A percentile compares a stretch with the other conserved stretches of the same genome.
Conservation (phyloP, 306 rosid species). For the Ochetophila trinervis region DNA sequence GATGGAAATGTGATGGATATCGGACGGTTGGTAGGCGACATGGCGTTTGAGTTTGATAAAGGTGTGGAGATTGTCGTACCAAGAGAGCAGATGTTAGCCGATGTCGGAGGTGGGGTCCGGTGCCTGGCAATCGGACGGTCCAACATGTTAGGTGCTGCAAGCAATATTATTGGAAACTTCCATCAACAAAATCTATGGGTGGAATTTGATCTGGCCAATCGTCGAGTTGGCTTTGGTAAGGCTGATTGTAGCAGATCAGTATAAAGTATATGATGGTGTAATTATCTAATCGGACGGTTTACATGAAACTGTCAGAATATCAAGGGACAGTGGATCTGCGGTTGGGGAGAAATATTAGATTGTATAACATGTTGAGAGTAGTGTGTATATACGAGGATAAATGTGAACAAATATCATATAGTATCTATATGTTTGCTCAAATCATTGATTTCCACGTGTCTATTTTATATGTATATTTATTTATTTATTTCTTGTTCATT, state of each 20-base stretch:
- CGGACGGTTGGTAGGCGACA: slow-evolving; percentile 60
- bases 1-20: slow-evolving; percentile 34
- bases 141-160: slow-evolving; percentile 54
- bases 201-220: slow-evolving; percentile 64
- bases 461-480: no score
- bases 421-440: no score
- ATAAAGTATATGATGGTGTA: background rate
- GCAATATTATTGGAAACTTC: slow-evolving; percentile 75
- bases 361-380: slow-evolving; percentile 7
- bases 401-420: background rate
- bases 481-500: no score
- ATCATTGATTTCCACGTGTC: no score
- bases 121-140: slow-evolving; percentile 85
- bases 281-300: no score
- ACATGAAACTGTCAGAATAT: no score
- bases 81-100: slow-evolving; percentile 47
- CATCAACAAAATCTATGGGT: slow-evolving; percentile 90
- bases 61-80: slow-evolving; percentile 65
- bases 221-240: slow-evolving; percentile 65
- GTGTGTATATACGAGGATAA: slow-evolving; percentile 43
- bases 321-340: no score
- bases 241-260: slow-evolving; percentile 61
- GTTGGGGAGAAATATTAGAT: no score
- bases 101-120: slow-evolving; percentile 69
- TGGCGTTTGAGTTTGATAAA: slow-evolving; percentile 62